These are phyloP conservation scores for Fusarium solani-melongenae DNA, from an alignment of 2,329 filamentous ascomycete genomes.

Conservation along the genomic window DNA sequence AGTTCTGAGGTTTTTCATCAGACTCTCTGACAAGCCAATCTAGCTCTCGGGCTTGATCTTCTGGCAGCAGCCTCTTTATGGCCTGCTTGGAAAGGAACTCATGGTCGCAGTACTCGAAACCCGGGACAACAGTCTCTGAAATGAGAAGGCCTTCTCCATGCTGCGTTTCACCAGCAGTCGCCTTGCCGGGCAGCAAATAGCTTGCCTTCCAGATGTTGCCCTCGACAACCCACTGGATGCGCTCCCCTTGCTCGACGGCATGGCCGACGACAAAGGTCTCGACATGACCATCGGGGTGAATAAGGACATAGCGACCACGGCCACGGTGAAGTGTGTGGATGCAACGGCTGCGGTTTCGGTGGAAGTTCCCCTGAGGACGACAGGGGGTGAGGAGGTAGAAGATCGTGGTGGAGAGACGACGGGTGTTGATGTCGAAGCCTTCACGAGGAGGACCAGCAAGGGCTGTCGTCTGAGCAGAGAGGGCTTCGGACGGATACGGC, in stretches of 20 bases:
- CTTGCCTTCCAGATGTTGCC: slow-evolving; percentile 75
- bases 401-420: slow-evolving; percentile 70
- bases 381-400: slow-evolving; percentile 71
- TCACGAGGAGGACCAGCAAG: slow-evolving; percentile 48
- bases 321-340: slow-evolving; percentile 75
- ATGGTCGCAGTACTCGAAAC: slow-evolving; percentile 75
- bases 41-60: slow-evolving; percentile 61
- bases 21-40: slow-evolving; percentile 54
- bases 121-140: slow-evolving; percentile 74
- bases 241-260: slow-evolving; percentile 68
- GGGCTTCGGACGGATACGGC: slow-evolving; percentile 49
- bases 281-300: slow-evolving; percentile 68
- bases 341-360: slow-evolving; percentile 70
- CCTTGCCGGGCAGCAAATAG: slow-evolving; percentile 58
- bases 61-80: slow-evolving; percentile 63
- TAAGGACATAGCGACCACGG: slow-evolving; percentile 71
- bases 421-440: slow-evolving; percentile 52
- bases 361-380: slow-evolving; percentile 68
- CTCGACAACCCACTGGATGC: slow-evolving; percentile 75
- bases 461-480: slow-evolving; percentile 49
- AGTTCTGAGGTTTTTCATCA: background rate
- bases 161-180: slow-evolving; percentile 34
- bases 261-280: slow-evolving; percentile 73
- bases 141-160: slow-evolving; percentile 66
- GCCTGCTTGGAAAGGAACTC: slow-evolving; percentile 68